Evolutionary conservation across 1,139 yeast species (phyloP).

Genomic region (Debaryomyces nepalensis): DNA sequence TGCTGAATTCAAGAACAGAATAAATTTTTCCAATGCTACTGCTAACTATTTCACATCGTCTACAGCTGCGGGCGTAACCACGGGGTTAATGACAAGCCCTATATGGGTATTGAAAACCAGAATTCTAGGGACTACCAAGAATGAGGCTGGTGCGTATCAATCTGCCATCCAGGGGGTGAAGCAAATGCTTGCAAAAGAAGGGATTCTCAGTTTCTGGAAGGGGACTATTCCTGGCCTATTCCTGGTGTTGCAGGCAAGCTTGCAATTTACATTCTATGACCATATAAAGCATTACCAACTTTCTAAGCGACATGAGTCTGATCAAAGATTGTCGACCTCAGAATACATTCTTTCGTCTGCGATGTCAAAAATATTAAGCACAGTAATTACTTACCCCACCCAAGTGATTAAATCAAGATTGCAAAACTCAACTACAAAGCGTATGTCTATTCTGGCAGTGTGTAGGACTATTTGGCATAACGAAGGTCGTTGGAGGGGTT

Average conservation of each 20-base stretch:
- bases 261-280: slow-evolving; percentile 87
- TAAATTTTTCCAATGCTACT: slow-evolving; percentile 26
- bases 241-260: slow-evolving; percentile 86
- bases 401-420: slow-evolving; percentile 82
- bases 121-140: slow-evolving; percentile 64
- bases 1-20: slow-evolving; percentile 53
- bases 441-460: slow-evolving; percentile 26
- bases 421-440: slow-evolving; percentile 49
- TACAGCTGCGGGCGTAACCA: slow-evolving; percentile 68
- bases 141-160: slow-evolving; percentile 54
- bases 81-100: slow-evolving; percentile 84
- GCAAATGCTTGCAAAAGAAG: slow-evolving; percentile 62
- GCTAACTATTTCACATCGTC: slow-evolving; percentile 43
- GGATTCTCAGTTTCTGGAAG: slow-evolving; percentile 73
- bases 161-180: slow-evolving; percentile 60
- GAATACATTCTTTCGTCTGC: slow-evolving; percentile 73
- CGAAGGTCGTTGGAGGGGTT: slow-evolving; percentile 59
- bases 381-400: slow-evolving; percentile 76
- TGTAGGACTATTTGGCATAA: slow-evolving; percentile 33
- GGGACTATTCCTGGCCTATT: slow-evolving; percentile 83
- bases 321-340: slow-evolving; percentile 49
- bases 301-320: slow-evolving; percentile 4
- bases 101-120: slow-evolving; percentile 92
- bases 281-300: slow-evolving; percentile 53
- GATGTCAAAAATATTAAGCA: slow-evolving; percentile 68